Percentiles rank a stretch among this genome's conserved stretches.
Evolutionary conservation across 192 early-diverging fungal species (phyloP).

Genomic region (Backusella luteola): DNA sequence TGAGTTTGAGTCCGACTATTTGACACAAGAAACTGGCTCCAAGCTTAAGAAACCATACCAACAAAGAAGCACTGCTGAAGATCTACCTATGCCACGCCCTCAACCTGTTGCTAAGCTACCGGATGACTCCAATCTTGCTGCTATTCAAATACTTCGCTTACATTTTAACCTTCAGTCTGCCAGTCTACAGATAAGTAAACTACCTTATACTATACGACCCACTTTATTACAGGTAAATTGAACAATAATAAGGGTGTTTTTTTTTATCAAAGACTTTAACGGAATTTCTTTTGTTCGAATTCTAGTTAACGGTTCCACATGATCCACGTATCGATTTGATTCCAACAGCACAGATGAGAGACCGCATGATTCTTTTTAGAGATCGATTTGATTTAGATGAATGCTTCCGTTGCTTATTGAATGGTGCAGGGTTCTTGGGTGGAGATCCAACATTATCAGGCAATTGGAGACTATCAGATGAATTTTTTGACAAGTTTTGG

Average conservation of each 20-base stretch:
- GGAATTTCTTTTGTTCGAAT: not conserved
- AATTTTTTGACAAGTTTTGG: constrained; percentile 1
- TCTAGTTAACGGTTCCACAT: not conserved
- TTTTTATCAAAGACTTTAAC: not conserved
- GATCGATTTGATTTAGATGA: not conserved
- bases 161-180: constrained; percentile 7
- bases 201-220: not conserved
- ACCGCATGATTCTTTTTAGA: constrained; percentile 2
- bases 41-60: not conserved
- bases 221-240: not conserved
- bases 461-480: not conserved
- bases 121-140: not conserved
- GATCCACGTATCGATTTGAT: not conserved
- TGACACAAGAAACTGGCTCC: not conserved
- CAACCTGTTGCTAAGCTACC: not conserved
- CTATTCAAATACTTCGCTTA: not conserved
- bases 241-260: not conserved
- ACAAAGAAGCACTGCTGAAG: not conserved
- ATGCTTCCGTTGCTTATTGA: not conserved
- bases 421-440: not conserved
- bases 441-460: constrained; percentile 4
- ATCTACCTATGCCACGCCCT: not conserved
- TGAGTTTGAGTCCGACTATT: not conserved
- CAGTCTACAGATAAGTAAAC: not conserved
- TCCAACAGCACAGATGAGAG: constrained; percentile 3